phyloP scores from a whole-genome alignment of 495 filamentous ascomycete species.

The Pyrenula aspistea region DNA sequence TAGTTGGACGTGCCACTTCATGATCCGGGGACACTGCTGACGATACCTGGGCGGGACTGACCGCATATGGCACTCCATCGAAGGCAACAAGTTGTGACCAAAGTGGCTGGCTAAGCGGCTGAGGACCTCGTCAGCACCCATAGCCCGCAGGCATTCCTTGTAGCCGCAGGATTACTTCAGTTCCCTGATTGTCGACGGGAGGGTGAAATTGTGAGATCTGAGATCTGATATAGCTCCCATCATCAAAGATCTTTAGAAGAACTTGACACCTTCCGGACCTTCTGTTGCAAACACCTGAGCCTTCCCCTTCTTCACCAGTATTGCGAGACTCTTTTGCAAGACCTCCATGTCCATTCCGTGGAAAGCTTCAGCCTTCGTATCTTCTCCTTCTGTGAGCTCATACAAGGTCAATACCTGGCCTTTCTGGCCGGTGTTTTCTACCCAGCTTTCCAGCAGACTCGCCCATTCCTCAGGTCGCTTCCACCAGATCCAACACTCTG shows the following conservation, averaged over 20 bases:
- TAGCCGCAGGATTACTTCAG: no score
- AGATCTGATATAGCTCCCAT: no score
- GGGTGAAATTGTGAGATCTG: no score
- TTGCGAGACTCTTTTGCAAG: conserved; percentile 61
- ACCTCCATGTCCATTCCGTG: conserved; percentile 76
- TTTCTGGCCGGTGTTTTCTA: conserved; percentile 64
- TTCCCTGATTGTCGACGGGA: no score
- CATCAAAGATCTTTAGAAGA: conserved; percentile 81
- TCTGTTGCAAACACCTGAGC: conserved; percentile 86
- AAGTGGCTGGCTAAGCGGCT: no score
- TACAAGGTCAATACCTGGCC: conserved; percentile 64
- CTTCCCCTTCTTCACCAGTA: conserved; percentile 78
- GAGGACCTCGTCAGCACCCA: no score
- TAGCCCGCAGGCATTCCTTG: no score
- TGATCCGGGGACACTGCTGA: no score
- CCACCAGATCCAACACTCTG: conserved; percentile 56
- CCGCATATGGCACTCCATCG: no score
- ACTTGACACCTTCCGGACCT: conserved; percentile 85
- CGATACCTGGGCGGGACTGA: no score
- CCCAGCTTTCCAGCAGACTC: conserved; percentile 46
- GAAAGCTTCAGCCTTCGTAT: conserved; percentile 53
- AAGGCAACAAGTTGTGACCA: no score
- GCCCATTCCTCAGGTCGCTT: conserved; percentile 66
- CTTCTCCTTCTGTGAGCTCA: conserved; percentile 60
- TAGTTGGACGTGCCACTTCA: no score